Percentiles rank a stretch among this genome's conserved stretches.
phyloP scores from a whole-genome alignment of 108 stramenopile genomes.

The Chaetoceros muelleri region DNA sequence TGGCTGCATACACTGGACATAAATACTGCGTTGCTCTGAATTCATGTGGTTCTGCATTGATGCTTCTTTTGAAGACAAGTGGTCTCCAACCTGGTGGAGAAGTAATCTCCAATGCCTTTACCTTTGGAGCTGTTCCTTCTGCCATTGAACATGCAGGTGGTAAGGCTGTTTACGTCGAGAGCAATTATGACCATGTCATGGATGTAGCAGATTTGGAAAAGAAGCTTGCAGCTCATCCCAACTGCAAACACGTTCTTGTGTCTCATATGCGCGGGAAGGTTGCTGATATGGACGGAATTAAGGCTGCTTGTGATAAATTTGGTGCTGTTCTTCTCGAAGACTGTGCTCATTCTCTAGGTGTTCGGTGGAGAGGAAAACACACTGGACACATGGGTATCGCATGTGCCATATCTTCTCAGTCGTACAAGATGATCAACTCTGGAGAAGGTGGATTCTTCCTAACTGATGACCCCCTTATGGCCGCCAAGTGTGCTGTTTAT shows the following conservation, averaged over 20 bases:
- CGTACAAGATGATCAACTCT: slow-evolving; percentile 88
- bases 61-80: slow-evolving; percentile 72
- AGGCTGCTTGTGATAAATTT: slow-evolving; percentile 52
- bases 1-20: slow-evolving; percentile 72
- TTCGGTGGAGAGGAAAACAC: slow-evolving; percentile 65
- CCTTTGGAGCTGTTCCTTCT: slow-evolving; percentile 74
- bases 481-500: slow-evolving; percentile 63
- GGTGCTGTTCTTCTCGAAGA: slow-evolving; percentile 71
- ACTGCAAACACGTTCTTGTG: slow-evolving; percentile 68
- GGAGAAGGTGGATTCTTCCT: slow-evolving; percentile 86
- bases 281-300: slow-evolving; percentile 77
- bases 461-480: slow-evolving; percentile 66
- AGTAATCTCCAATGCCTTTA: slow-evolving; percentile 86
- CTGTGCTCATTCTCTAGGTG: slow-evolving; percentile 84
- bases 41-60: slow-evolving; percentile 78
- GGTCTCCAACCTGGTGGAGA: slow-evolving; percentile 70
- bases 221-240: slow-evolving; percentile 65
- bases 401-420: slow-evolving; percentile 60
- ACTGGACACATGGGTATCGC: slow-evolving; percentile 74
- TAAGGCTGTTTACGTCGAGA: slow-evolving; percentile 81
- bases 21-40: slow-evolving; percentile 80
- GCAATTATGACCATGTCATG: slow-evolving; percentile 68
- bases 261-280: slow-evolving; percentile 92
- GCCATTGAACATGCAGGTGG: slow-evolving; percentile 80
- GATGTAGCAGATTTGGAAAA: slow-evolving; percentile 68